Percentiles rank a stretch among this genome's conserved stretches.
phyloP scores from a whole-genome alignment of 768 basidiomycete genomes.

The Royoungia palumana region DNA sequence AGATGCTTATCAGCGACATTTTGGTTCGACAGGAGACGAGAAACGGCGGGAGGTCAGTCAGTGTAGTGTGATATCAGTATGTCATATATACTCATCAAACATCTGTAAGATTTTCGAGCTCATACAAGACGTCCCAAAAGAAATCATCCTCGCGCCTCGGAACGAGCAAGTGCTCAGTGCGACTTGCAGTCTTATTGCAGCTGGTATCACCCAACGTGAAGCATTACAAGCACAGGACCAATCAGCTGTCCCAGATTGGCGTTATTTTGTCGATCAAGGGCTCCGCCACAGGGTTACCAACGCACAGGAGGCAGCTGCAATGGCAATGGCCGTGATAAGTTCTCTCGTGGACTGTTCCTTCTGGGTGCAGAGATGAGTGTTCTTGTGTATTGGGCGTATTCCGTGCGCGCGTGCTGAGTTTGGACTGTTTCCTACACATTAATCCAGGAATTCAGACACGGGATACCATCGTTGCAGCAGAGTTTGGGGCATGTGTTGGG shows the following conservation, averaged over 20 bases:
- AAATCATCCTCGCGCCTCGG: constrained; percentile 58
- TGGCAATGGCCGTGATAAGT: constrained; percentile 68
- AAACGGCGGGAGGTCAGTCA: constrained; percentile 43
- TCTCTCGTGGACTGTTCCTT: constrained; percentile 59
- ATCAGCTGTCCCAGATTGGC: constrained; percentile 59
- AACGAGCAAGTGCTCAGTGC: constrained; percentile 72
- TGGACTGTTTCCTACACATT: constrained; percentile 43
- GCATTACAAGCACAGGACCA: constrained; percentile 35
- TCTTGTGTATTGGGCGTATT: constrained; percentile 9
- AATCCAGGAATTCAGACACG: constrained; percentile 57
- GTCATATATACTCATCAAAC: not conserved
- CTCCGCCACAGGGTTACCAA: constrained; percentile 59
- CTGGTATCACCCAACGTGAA: constrained; percentile 57
- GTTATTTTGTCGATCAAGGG: constrained; percentile 62
- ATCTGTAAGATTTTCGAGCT: constrained; percentile 59
- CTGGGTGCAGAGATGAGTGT: constrained; percentile 71
- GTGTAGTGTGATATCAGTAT: not conserved
- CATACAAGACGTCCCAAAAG: constrained; percentile 53
- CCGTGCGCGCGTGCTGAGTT: constrained; percentile 15
- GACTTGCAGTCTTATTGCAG: constrained; percentile 67
- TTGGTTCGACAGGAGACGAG: constrained; percentile 33
- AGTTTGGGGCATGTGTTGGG: constrained; percentile 71
- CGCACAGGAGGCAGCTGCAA: constrained; percentile 78
- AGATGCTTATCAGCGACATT: constrained; percentile 42
- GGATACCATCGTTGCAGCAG: constrained; percentile 59